Conservation (phyloP, 140 eudicot species). For the Flaveria floridana region DNA sequence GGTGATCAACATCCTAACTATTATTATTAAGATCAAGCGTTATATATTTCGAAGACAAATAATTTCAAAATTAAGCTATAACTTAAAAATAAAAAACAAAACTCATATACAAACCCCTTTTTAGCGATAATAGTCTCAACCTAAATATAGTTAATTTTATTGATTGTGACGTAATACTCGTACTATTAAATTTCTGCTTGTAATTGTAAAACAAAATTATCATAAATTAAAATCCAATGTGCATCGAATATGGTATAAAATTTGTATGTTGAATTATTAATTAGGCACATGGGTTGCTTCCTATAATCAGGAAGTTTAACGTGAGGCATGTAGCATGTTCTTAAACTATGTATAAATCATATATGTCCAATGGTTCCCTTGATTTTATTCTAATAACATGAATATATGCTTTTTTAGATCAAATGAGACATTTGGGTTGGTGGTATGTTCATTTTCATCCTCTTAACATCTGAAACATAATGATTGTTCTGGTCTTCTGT, state of each 20-base stretch:
- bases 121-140: neutral
- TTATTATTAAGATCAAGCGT: neutral
- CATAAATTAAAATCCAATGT: constrained; percentile 7
- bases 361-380: constrained; percentile 19
- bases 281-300: constrained; percentile 48
- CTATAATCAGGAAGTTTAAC: constrained; percentile 37
- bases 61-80: neutral
- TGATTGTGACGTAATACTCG: neutral
- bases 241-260: constrained; percentile 31
- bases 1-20: neutral
- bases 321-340: constrained; percentile 37
- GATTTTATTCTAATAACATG: constrained; percentile 22
- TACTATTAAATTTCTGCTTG: neutral
- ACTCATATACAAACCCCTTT: neutral
- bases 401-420: constrained; percentile 13
- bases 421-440: constrained; percentile 18
- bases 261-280: constrained; percentile 28
- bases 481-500: constrained; percentile 23
- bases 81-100: neutral
- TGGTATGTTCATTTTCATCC: constrained; percentile 20
- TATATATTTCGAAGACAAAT: neutral
- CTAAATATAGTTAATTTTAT: neutral
- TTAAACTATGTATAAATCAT: constrained; percentile 22
- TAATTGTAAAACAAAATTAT: neutral
- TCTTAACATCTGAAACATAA: constrained; percentile 23